Base-by-base conservation (phyloP, 192 early-diverging fungal genomes). In the Coemansia nantahalensis region DNA sequence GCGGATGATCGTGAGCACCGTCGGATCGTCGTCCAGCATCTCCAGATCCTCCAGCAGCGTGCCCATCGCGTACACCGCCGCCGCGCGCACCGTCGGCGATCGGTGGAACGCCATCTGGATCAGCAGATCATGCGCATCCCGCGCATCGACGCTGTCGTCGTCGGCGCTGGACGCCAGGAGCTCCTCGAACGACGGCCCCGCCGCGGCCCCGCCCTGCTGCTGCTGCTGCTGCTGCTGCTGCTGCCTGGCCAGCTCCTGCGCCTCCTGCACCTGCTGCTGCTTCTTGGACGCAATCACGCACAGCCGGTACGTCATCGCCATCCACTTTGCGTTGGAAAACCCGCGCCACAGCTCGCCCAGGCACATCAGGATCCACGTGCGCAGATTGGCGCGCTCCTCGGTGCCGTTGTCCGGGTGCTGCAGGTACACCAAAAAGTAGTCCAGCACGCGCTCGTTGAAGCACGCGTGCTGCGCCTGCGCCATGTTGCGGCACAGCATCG, bases 321-420 rank as follows among this genome's bases (percentile, higher is more conserved):
- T 70, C 74, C 74, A 77, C 55, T 77, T 77, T 36, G 68, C 62
- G 19, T 77, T 86, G 31, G 86, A 78, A 53, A 86, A 85, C 51
- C 79, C 78, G 60, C 83, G 84, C 88, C 94, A 93, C 22, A 92
- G 69, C 69, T 95, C 86, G 5, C 85, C 85, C 33, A 96, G 67
- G 62, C 90, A 90, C 14, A 99, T 66, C 50, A 90, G 84, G 0
- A 88, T 77, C 96, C 96, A 99, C 66, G 93, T 91, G 3, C 94
- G 78, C 33, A 90, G 65, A 10, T 56, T 51, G 38, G 62, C 63
- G 24, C 65, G 66, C 61, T 76, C 72, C 28, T 71, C 61, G 3
- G 72, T 66, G 18, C 55, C 60, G 39, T 75, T 71, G 45, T 74
- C 66, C 2, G 70, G 77, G 31, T 55, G 62, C 62, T 65, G 67